Conservation (phyloP, 768 basidiomycete genomes). For the Mycena belliarum region DNA sequence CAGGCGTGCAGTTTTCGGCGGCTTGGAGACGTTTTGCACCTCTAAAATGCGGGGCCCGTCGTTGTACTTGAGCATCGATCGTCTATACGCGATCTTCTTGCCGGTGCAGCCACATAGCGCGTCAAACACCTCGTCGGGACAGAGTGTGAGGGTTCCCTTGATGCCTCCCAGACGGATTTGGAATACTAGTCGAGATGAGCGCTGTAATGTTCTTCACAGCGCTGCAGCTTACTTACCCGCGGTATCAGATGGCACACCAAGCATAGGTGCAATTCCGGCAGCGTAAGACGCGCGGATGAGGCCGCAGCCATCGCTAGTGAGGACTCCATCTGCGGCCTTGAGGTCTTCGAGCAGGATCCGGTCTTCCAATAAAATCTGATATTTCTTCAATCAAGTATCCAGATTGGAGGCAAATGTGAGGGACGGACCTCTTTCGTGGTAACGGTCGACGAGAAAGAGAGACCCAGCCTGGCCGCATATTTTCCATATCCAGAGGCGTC, state of each 20-base stretch:
- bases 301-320: slow-evolving; percentile 27
- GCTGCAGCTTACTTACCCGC: slow-evolving; percentile 10
- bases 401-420: no score
- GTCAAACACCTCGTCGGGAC: slow-evolving; percentile 21
- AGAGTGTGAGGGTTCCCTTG: slow-evolving; percentile 22
- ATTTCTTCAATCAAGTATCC: no score
- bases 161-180: slow-evolving; percentile 24
- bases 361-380: slow-evolving; percentile 15
- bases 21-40: slow-evolving; percentile 16
- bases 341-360: slow-evolving; percentile 16
- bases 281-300: slow-evolving; percentile 24
- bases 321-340: slow-evolving; percentile 20
- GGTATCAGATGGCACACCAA: slow-evolving; percentile 9
- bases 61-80: slow-evolving; percentile 24
- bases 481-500: slow-evolving; percentile 23
- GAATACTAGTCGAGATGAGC: slow-evolving; percentile 9
- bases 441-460: slow-evolving; percentile 26
- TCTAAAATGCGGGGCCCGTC: slow-evolving; percentile 18
- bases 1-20: slow-evolving; percentile 18
- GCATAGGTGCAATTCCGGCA: slow-evolving; percentile 6
- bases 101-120: background rate
- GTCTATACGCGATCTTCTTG: slow-evolving; percentile 23
- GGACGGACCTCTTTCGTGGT: slow-evolving; percentile 13
- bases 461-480: slow-evolving; percentile 25
- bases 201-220: background rate